Conservation (phyloP, 2,329 filamentous ascomycete genomes). For the Arthrinium puccinioides region DNA sequence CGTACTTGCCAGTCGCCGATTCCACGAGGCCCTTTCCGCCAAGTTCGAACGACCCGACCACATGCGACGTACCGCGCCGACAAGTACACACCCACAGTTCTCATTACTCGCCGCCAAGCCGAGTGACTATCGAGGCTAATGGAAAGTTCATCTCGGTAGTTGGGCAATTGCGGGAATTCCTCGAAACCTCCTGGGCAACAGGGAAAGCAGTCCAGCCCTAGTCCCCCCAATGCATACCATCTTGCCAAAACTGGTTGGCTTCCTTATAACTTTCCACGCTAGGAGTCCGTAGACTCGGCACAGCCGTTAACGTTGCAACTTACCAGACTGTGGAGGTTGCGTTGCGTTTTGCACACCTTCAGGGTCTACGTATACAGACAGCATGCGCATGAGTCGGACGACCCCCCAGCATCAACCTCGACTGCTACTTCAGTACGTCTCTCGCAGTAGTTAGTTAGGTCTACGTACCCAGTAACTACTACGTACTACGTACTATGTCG, state of each 20-base stretch:
- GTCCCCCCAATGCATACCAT: conserved; percentile 18
- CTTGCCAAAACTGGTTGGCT: conserved; percentile 13
- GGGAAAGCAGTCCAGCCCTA: conserved; percentile 5
- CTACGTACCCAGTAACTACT: too few species aligned
- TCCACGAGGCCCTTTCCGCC: too few species aligned
- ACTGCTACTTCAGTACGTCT: too few species aligned
- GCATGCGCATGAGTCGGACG: background rate
- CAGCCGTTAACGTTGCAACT: background rate
- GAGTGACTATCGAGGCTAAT: conserved; percentile 1
- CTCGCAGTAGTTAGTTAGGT: too few species aligned
- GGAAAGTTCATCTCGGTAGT: background rate
- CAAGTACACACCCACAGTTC: too few species aligned
- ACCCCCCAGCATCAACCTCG: background rate
- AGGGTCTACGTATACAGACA: background rate
- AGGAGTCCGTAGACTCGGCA: too few species aligned
- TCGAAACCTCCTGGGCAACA: background rate
- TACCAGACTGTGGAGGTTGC: too few species aligned
- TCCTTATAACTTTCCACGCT: conserved; percentile 11
- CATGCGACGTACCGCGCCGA: too few species aligned
- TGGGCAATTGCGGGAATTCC: background rate
- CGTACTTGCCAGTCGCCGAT: too few species aligned
- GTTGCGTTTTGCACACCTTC: too few species aligned
- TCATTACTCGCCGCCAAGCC: background rate
- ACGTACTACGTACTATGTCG: too few species aligned
- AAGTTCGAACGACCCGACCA: too few species aligned